These are phyloP conservation scores for Arthrobotrys entomopaga DNA, from an alignment of 2,329 filamentous ascomycete genomes.

Conservation along the genomic window DNA sequence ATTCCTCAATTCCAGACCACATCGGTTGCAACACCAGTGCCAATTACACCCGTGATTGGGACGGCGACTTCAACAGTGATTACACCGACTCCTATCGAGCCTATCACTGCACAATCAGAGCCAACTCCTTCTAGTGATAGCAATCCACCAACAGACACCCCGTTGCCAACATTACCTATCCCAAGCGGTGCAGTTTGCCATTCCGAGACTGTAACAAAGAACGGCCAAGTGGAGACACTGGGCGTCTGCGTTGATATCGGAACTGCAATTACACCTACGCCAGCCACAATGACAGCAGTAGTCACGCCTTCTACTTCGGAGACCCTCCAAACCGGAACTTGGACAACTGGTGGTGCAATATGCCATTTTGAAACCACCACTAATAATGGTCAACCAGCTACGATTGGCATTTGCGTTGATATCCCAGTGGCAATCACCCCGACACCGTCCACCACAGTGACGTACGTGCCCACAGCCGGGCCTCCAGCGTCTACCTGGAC, in stretches of 20 bases:
- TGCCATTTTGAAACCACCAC: constrained; percentile 3
- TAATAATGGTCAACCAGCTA: background rate
- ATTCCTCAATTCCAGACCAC: no score
- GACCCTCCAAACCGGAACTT: constrained; percentile 1
- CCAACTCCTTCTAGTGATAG: no score
- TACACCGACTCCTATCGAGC: background rate
- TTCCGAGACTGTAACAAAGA: background rate
- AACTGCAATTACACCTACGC: background rate
- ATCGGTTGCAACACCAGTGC: background rate
- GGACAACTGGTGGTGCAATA: background rate
- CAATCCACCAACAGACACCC: no score
- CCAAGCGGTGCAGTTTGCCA: background rate
- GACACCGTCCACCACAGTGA: background rate
- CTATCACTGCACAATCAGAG: background rate
- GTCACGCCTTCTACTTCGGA: background rate
- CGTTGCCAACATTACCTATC: no score
- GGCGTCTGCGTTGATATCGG: background rate
- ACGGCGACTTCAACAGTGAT: background rate
- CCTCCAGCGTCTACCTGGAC: background rate
- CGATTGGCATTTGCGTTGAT: background rate
- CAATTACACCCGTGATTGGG: background rate
- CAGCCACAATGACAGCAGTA: background rate
- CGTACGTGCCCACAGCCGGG: background rate
- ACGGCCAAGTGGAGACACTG: background rate
- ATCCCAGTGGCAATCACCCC: background rate